Evolutionary conservation across 306 rosid species (phyloP).

Genomic region (Ochetophila trinervis): DNA sequence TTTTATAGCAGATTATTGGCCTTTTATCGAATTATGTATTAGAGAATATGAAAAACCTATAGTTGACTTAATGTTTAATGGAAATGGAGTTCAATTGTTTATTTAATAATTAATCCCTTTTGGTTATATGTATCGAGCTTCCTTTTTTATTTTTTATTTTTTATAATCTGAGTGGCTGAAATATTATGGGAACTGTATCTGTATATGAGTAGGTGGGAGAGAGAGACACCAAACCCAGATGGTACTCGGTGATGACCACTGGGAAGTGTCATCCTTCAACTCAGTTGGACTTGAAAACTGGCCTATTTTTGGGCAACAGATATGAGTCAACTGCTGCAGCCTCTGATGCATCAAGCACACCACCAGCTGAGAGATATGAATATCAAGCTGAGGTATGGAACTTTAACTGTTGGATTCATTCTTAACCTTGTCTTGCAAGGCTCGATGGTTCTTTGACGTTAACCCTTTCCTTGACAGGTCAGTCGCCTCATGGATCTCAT

Average conservation of each 20-base stretch:
- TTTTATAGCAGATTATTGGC: no score
- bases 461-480: conserved; percentile 48
- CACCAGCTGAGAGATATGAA: conserved; percentile 66
- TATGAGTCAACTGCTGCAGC: conserved; percentile 76
- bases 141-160: no score
- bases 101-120: background rate
- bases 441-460: background rate
- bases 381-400: conserved; percentile 88
- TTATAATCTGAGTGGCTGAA: background rate
- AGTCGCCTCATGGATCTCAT: conserved; percentile 99
- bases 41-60: no score
- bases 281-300: conserved; percentile 30
- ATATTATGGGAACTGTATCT: background rate
- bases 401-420: background rate
- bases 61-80: background rate
- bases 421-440: background rate
- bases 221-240: conserved; percentile 38
- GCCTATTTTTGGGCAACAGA: conserved; percentile 45
- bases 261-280: conserved; percentile 33
- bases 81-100: background rate
- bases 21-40: no score
- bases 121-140: no score
- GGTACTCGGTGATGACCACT: conserved; percentile 47
- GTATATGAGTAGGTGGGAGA: conserved; percentile 48
- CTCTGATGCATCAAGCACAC: conserved; percentile 53